These are phyloP conservation scores for Trypanosoma melophagium DNA, from an alignment of 208 protist species.

Conservation along the genomic window DNA sequence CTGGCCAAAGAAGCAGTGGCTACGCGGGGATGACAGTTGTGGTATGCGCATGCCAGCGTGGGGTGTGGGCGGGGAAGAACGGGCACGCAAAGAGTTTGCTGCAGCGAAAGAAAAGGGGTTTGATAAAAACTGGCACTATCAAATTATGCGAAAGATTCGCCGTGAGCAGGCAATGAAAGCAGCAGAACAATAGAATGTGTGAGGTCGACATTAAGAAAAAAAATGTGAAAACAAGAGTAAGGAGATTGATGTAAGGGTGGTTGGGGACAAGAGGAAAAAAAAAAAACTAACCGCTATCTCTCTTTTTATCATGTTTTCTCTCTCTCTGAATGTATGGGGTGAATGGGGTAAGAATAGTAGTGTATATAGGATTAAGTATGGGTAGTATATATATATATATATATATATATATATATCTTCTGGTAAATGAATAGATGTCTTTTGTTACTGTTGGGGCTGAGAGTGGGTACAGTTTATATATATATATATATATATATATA, in stretches of 20 bases:
- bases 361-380: too few relatives aligned
- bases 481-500: background rate
- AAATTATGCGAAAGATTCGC: conserved; percentile 89
- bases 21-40: conserved; percentile 83
- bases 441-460: too few relatives aligned
- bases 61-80: conserved; percentile 82
- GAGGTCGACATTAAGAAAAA: background rate
- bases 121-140: conserved; percentile 90
- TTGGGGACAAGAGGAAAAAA: background rate
- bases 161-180: conserved; percentile 76
- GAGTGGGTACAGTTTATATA: too few relatives aligned
- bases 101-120: conserved; percentile 78
- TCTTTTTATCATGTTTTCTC: background rate
- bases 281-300: background rate
- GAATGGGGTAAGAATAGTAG: background rate
- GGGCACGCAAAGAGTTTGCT: conserved; percentile 72
- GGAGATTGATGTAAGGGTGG: background rate
- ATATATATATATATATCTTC: too few relatives aligned
- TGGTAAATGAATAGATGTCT: too few relatives aligned
- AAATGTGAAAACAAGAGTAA: background rate
- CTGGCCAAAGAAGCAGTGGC: conserved; percentile 88
- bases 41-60: conserved; percentile 71
- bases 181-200: conserved; percentile 24
- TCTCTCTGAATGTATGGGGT: background rate
- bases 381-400: too few relatives aligned